Evolutionary conservation across 2,329 filamentous ascomycete genomes (phyloP).

Genomic region (Trichoderma sp.): DNA sequence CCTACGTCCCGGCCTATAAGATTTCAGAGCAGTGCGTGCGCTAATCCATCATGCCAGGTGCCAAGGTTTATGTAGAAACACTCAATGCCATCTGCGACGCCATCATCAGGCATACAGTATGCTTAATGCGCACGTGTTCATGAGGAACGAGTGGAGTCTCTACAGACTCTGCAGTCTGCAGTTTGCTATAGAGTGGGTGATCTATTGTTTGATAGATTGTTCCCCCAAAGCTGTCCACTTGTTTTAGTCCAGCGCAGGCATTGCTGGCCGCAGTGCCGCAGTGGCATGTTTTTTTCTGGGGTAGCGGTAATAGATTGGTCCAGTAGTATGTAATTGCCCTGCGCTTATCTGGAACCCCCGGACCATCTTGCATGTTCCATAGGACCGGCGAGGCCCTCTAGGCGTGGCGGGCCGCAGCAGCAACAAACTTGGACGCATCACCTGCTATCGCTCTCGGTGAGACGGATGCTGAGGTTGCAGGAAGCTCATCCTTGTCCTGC

Average conservation of each 20-base stretch:
- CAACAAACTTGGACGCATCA: background rate
- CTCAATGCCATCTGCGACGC: background rate
- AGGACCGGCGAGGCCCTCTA: background rate
- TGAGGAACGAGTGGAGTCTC: background rate
- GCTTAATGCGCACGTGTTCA: slow-evolving; percentile 9
- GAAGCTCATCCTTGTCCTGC: background rate
- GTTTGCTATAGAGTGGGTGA: background rate
- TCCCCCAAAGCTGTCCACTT: background rate
- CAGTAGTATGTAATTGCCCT: background rate
- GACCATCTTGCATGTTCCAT: slow-evolving; percentile 16
- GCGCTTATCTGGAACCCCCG: slow-evolving; percentile 6
- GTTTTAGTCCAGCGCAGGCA: background rate
- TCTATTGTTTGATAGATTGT: too few species aligned
- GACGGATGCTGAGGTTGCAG: slow-evolving; percentile 18
- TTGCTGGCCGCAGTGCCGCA: background rate
- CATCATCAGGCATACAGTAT: background rate
- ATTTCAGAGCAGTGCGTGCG: background rate
- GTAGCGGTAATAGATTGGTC: background rate
- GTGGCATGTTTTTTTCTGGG: slow-evolving; percentile 17
- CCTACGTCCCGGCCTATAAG: background rate
- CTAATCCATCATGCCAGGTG: background rate
- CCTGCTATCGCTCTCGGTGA: slow-evolving; percentile 19
- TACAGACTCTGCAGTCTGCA: background rate
- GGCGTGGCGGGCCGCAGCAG: background rate
- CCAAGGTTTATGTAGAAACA: background rate